Conservation (phyloP, 2,329 filamentous ascomycete species). For the Elsinoe fawcettii region DNA sequence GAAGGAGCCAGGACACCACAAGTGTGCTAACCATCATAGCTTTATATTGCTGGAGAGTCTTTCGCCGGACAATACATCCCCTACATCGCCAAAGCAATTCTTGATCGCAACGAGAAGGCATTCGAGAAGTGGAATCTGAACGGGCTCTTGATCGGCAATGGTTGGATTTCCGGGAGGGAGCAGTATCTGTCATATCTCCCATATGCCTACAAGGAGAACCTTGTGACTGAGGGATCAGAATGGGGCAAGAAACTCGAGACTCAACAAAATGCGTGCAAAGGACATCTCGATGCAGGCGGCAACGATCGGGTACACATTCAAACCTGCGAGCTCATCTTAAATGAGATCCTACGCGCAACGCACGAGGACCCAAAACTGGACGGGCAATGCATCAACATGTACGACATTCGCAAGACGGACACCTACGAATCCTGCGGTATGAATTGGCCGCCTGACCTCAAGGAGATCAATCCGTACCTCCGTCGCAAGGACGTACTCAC, state of each 20-base stretch:
- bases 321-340: slow-evolving; percentile 70
- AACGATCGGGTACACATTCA: slow-evolving; percentile 57
- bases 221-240: slow-evolving; percentile 62
- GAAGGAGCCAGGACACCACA: not conserved
- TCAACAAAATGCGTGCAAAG: slow-evolving; percentile 60
- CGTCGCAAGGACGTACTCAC: slow-evolving; percentile 67
- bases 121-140: slow-evolving; percentile 64
- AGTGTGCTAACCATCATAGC: slow-evolving; percentile 42
- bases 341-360: slow-evolving; percentile 62
- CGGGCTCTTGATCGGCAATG: slow-evolving; percentile 89
- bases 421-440: slow-evolving; percentile 79
- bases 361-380: slow-evolving; percentile 34
- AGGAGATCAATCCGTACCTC: slow-evolving; percentile 71
- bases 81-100: slow-evolving; percentile 85
- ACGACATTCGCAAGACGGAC: slow-evolving; percentile 83
- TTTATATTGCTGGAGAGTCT: slow-evolving; percentile 93
- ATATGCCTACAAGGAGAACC: slow-evolving; percentile 67
- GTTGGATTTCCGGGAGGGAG: slow-evolving; percentile 85
- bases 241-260: slow-evolving; percentile 58
- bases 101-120: slow-evolving; percentile 66
- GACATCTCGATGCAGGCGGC: slow-evolving; percentile 50
- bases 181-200: slow-evolving; percentile 85
- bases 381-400: slow-evolving; percentile 81
- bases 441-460: slow-evolving; percentile 93
- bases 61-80: slow-evolving; percentile 95